phyloP scores from a whole-genome alignment of 495 filamentous ascomycete species.

The Hypoxylon cercidicola region DNA sequence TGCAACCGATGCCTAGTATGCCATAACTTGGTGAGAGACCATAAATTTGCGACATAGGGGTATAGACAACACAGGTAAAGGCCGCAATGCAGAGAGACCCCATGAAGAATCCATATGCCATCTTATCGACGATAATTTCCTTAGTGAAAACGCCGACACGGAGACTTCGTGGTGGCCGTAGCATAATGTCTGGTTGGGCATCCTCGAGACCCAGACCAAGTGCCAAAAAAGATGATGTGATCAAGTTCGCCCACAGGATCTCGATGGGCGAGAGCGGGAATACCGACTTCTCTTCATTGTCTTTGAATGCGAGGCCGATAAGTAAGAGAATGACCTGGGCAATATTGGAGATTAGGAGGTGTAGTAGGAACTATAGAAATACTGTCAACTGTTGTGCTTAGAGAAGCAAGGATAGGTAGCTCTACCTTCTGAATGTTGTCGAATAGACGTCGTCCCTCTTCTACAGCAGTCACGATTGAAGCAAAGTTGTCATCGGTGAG shows the following conservation, averaged over 20 bases:
- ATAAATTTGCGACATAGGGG: conserved; percentile 22
- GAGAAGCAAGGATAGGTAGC: conserved; percentile 20
- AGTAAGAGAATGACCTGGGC: conserved; percentile 65
- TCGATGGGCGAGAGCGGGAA: conserved; percentile 68
- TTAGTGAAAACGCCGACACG: conserved; percentile 64
- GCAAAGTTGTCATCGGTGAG: conserved; percentile 88
- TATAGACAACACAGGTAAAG: conserved; percentile 63
- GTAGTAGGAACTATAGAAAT: conserved; percentile 62
- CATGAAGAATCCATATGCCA: conserved; percentile 67
- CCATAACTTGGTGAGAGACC: background rate
- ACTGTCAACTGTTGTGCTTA: conserved; percentile 4
- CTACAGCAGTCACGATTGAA: conserved; percentile 74
- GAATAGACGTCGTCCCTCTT: conserved; percentile 71
- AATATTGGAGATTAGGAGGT: conserved; percentile 68
- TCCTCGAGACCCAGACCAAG: conserved; percentile 68
- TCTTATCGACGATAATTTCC: conserved; percentile 67
- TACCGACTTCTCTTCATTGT: conserved; percentile 58
- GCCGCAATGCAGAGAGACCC: conserved; percentile 64
- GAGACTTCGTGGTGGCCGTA: conserved; percentile 62
- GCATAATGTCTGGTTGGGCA: conserved; percentile 66
- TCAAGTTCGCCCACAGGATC: conserved; percentile 70
- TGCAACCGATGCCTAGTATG: conserved; percentile 59
- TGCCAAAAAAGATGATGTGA: conserved; percentile 67
- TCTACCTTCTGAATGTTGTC: conserved; percentile 73
- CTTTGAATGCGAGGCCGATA: conserved; percentile 67